Conservation (phyloP, 169 alveolate genomes). For the Eimeria praecox region DNA sequence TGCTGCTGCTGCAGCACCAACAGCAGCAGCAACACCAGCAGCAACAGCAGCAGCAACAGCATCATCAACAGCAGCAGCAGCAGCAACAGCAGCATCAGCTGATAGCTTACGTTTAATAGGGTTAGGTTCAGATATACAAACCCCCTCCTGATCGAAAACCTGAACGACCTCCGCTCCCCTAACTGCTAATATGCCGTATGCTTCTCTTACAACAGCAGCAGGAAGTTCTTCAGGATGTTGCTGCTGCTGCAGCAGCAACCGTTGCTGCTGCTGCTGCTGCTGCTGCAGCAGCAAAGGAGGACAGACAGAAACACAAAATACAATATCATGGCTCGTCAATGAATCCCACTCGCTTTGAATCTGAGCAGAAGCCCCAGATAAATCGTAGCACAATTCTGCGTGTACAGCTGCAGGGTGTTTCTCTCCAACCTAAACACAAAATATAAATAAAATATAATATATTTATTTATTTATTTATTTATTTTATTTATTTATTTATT, state of each 20-base stretch:
- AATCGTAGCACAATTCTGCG: slow-evolving; percentile 75
- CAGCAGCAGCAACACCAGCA: neutral
- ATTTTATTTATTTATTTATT: no score
- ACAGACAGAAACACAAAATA: slow-evolving; percentile 68
- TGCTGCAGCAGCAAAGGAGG: slow-evolving; percentile 49
- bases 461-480: neutral
- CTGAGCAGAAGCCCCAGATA: slow-evolving; percentile 38
- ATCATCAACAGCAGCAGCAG: slow-evolving; percentile 25
- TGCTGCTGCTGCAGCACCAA: neutral
- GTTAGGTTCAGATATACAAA: slow-evolving; percentile 72
- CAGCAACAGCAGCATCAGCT: neutral
- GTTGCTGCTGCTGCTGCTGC: neutral
- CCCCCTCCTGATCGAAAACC: slow-evolving; percentile 83
- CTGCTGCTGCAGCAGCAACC: neutral
- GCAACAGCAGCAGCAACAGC: neutral
- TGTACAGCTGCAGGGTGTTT: slow-evolving; percentile 83
- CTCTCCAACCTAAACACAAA: slow-evolving; percentile 77
- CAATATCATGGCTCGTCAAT: slow-evolving; percentile 62
- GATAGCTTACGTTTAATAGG: slow-evolving; percentile 36
- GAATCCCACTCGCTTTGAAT: slow-evolving; percentile 81
- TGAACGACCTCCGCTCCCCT: slow-evolving; percentile 82
- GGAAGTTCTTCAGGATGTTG: neutral
- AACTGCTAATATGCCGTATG: slow-evolving; percentile 79
- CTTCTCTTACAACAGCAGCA: neutral
- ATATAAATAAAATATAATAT: neutral